Conservation (phyloP, 2,329 filamentous ascomycete species). For the Alternaria conjuncta region DNA sequence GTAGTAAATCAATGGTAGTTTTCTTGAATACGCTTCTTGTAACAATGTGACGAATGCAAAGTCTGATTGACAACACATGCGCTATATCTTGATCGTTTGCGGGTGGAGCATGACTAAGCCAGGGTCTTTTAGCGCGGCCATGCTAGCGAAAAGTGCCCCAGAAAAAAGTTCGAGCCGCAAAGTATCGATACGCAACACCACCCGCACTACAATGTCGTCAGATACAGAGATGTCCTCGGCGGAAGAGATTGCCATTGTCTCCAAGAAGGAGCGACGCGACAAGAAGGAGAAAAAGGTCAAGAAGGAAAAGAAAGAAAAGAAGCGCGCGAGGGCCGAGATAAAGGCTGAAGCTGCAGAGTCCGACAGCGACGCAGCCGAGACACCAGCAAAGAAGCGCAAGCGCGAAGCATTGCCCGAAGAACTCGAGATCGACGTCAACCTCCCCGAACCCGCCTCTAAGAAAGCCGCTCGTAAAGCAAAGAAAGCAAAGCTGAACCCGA, state of each 20-base stretch:
- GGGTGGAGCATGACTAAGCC: constrained; percentile 20
- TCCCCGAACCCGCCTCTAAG: constrained; percentile 95
- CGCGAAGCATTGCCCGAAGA: constrained; percentile 66
- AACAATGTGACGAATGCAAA: neutral
- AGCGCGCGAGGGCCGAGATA: constrained; percentile 26
- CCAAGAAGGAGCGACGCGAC: constrained; percentile 31
- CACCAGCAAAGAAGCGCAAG: constrained; percentile 55
- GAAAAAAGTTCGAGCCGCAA: constrained; percentile 22
- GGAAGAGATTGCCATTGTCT: constrained; percentile 11
- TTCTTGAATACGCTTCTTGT: neutral
- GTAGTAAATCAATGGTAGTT: constrained; percentile 9
- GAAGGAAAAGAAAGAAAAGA: constrained; percentile 35
- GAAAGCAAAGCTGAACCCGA: constrained; percentile 68
- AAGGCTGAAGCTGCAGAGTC: constrained; percentile 19
- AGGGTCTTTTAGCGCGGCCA: constrained; percentile 1
- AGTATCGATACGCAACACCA: neutral
- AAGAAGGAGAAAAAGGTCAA: constrained; percentile 38
- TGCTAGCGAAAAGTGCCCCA: constrained; percentile 21
- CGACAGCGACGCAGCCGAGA: constrained; percentile 20
- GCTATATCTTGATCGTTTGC: neutral
- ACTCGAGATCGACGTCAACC: constrained; percentile 85
- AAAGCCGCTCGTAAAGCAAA: constrained; percentile 89
- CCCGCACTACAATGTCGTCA: constrained; percentile 19
- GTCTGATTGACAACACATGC: neutral
- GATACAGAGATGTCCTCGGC: constrained; percentile 12